Conservation (phyloP, 352 stramenopile species). For the Globisporangium lucens region DNA sequence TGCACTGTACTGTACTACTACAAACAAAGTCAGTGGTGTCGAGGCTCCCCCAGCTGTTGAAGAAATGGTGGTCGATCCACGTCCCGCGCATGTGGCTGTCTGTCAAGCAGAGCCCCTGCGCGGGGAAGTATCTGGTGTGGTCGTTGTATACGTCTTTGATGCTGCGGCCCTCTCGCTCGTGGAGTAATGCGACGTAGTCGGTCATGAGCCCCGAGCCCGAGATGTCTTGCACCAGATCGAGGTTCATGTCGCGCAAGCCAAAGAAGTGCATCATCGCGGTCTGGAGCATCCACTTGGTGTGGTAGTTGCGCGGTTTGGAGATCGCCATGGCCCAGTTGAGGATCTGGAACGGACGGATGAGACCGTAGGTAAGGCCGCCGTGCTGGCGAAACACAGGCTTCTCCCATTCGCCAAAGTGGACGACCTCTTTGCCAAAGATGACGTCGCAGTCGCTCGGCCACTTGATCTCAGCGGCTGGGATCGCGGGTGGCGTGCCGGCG, state of each 20-base stretch:
- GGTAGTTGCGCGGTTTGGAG: constrained; percentile 6
- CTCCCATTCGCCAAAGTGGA: no score
- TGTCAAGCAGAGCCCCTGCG: neutral
- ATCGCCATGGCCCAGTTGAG: constrained; percentile 22
- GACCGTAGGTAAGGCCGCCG: constrained; percentile 2
- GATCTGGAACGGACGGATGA: constrained; percentile 18
- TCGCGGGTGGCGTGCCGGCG: constrained; percentile 12
- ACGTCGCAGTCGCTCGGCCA: constrained; percentile 15
- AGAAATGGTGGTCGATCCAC: constrained; percentile 8
- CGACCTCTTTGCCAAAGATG: constrained; percentile 16
- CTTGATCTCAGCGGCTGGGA: neutral
- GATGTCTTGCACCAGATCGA: no score
- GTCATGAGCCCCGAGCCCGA: no score
- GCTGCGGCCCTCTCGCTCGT: no score
- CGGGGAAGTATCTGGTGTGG: neutral
- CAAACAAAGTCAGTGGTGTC: no score
- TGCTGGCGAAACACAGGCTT: constrained; percentile 7
- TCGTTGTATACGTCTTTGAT: no score
- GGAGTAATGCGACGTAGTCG: no score
- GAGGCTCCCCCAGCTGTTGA: neutral
- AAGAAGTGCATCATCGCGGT: no score
- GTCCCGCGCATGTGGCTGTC: neutral
- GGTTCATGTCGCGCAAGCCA: no score
- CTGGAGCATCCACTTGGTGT: constrained; percentile 15
- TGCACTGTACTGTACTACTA: no score